Conservation (phyloP, 805 yeast genomes). For the Candida piceae region DNA sequence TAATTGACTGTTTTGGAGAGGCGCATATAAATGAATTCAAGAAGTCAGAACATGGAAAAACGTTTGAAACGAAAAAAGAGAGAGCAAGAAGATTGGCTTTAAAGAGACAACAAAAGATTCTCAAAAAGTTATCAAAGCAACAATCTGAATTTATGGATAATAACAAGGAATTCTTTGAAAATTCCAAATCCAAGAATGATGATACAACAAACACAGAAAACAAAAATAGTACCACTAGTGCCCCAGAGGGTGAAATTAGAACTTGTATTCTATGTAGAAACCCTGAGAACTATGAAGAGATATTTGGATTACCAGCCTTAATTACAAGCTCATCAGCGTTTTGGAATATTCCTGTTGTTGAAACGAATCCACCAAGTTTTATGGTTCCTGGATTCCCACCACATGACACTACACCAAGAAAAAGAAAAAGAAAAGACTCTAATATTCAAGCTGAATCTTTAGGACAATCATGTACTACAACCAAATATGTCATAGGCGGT, state of each 20-base stretch:
- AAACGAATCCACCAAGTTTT: slow-evolving; percentile 24
- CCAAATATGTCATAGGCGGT: slow-evolving; percentile 34
- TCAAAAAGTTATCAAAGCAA: slow-evolving; percentile 58
- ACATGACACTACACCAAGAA: slow-evolving; percentile 5
- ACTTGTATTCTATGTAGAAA: slow-evolving; percentile 60
- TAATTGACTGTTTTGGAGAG: slow-evolving; percentile 54
- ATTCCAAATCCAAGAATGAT: too few species aligned
- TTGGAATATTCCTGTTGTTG: slow-evolving; percentile 40
- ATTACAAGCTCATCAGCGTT: slow-evolving; percentile 42
- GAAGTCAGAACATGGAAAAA: slow-evolving; percentile 37
- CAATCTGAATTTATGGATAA: slow-evolving; percentile 38
- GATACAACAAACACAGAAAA: slow-evolving; percentile 5
- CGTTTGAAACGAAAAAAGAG: slow-evolving; percentile 50
- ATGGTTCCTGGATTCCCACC: slow-evolving; percentile 19
- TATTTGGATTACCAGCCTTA: slow-evolving; percentile 57
- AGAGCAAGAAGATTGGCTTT: slow-evolving; percentile 53
- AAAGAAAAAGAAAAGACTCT: slow-evolving; percentile 16
- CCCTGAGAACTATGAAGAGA: slow-evolving; percentile 37
- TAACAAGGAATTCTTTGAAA: slow-evolving; percentile 29
- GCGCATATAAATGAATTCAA: slow-evolving; percentile 46
- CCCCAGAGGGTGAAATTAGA: slow-evolving; percentile 19
- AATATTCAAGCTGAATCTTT: slow-evolving; percentile 25
- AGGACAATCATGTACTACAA: slow-evolving; percentile 23
- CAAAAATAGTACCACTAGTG: slow-evolving; percentile 14
- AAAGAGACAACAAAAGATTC: slow-evolving; percentile 54